Evolutionary conservation across 148 eudicot species (phyloP), one percentile per base, ranked within the genome.

Genomic region (Chenopodium album): DNA sequence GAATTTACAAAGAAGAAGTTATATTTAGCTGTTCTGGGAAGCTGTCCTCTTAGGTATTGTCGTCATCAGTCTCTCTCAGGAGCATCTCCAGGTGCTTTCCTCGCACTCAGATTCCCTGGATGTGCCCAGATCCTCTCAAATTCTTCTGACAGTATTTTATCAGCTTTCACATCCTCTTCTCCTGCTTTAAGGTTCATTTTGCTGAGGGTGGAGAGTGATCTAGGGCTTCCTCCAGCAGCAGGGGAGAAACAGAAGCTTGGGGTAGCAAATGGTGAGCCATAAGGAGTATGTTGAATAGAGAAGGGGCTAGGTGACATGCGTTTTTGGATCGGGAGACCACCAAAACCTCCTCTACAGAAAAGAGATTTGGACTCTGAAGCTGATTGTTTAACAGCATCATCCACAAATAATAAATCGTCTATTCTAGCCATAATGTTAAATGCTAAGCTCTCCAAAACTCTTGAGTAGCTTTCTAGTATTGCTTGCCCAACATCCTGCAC

Each of bases 401-500:
- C 99, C 20, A 89, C 97, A 74, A 78, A 94, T 63, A 94, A 52
- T 28, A 88, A 73, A 78, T 88, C 90, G 29, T 96, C 98, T 29
- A 96, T 96, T 80, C 99, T 91, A 2, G 99, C 98, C 87, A 92
- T 91, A 66, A 92, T 87, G 86, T 96, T 96, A 78, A 94, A 96
- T 37, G 99, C 99, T 82, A 96, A 86, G 86, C 99, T 94, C 88
- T 96, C 99, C 86, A 87, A 88, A n/a, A 96, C 99, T 85, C 99
- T 89, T 17, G 99, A 96, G 73, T 96, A 96, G 93, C 99, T 96
- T 84, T 96, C 99, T 14, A 96, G 97, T 76, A 96, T 94, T n/a
- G 99, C 90, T 71, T 96, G 99, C 54, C 99, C 99, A 28, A 96
- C 97, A 75, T 96, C 99, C 99, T 96, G 92, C 82, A 37, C 5